Evolutionary conservation across 129 eudicot species (phyloP), one percentile per base, ranked within the genome.

Genomic region (Glebionis coronaria): DNA sequence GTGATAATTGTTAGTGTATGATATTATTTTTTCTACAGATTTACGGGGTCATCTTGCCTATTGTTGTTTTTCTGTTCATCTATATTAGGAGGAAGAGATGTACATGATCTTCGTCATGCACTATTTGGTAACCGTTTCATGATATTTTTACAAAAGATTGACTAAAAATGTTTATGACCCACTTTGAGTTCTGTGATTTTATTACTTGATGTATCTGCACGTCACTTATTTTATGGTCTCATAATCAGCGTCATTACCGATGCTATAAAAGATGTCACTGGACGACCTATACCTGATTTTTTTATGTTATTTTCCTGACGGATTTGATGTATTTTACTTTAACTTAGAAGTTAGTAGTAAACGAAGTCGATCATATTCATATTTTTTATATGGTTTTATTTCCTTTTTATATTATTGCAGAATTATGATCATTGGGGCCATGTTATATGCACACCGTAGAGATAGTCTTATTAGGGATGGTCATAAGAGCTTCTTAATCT

Each of bases 401-500:
- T n/a, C n/a, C n/a, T n/a, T n/a, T n/a, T n/a, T n/a, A n/a, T 75
- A 42, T 23, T 16, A 55, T 63, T 42, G 50, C 78, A 90, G 97
- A 25, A 23, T 2, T 90, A 87, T 63, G 97, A 90, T 77, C 56
- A 29, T 2, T 82, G 85, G 82, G 92, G 97, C 16, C 72, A 90
- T 63, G 98, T 91, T 38, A 28, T 83, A 51, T 91, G 98, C 79
- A 80, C 71, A n/a, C 56, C 96, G 98, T 46, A 65, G 73, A 6
- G 65, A 75, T 10, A 46, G 80, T 73, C 91, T 68, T n/a, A 85
- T 92, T 69, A 80, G 71, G 81, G 96, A 92, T 79, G 98, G 98
- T 23, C 91, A 92, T 70, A 92, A 92, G 81, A 92, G 98, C 62
- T 92, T 92, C 71, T 96, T 96, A 38, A 92, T 96, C 53, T 96